Conservation (phyloP, 176 grass and related monocot genomes). For the Phyllostachys edulis region DNA sequence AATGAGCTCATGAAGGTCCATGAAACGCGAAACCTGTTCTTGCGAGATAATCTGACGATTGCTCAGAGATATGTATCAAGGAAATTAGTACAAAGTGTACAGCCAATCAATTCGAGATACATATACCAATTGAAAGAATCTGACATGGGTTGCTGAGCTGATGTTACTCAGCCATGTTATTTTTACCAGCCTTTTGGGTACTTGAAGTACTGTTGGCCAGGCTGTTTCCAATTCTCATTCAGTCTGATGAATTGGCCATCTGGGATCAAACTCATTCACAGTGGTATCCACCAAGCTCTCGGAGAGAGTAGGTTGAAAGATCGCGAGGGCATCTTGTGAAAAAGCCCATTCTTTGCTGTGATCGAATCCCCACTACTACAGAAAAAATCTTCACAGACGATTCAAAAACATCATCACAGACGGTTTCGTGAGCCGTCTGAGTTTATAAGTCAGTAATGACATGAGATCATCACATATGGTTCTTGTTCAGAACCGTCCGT, state of each 20-base stretch:
- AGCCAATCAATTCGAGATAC: background rate
- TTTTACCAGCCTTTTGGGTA: background rate
- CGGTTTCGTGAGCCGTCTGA: too few relatives aligned
- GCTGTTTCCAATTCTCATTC: background rate
- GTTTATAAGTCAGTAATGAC: too few relatives aligned
- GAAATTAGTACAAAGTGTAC: background rate
- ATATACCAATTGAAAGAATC: background rate
- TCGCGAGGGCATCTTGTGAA: too few relatives aligned
- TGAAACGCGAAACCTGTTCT: background rate
- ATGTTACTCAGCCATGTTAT: conserved; percentile 10
- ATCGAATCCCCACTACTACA: too few relatives aligned
- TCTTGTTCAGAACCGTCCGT: too few relatives aligned
- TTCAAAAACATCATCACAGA: too few relatives aligned
- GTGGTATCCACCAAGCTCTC: too few relatives aligned
- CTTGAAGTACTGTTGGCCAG: background rate
- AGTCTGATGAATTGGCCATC: background rate
- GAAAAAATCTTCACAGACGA: too few relatives aligned
- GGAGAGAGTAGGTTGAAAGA: too few relatives aligned
- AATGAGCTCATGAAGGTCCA: conserved; percentile 10
- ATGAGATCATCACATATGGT: too few relatives aligned
- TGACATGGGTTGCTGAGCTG: conserved; percentile 5
- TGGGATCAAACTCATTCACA: background rate
- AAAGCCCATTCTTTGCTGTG: too few relatives aligned
- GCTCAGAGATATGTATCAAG: background rate
- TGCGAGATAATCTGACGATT: background rate